Evolutionary conservation across 2,329 filamentous ascomycete species (phyloP).

Genomic region (Diaporthe sp.): DNA sequence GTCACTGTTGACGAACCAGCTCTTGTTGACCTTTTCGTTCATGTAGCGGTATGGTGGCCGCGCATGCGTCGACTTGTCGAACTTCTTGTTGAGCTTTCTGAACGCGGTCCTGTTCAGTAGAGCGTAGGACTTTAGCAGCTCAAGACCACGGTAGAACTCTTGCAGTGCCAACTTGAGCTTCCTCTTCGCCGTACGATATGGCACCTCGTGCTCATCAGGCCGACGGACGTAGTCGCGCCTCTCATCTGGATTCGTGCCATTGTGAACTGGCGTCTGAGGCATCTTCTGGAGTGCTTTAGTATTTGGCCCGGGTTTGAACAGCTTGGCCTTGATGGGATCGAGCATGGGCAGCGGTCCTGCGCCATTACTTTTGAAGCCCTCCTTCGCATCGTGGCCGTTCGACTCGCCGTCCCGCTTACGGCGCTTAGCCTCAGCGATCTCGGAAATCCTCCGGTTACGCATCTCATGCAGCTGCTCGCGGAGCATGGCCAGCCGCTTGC

Average conservation of each 20-base stretch:
- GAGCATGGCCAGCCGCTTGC: constrained; percentile 77
- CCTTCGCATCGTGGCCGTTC: constrained; percentile 43
- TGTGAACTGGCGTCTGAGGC: constrained; percentile 63
- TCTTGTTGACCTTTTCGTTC: constrained; percentile 89
- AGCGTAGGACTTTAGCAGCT: constrained; percentile 92
- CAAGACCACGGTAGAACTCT: constrained; percentile 92
- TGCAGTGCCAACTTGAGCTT: constrained; percentile 93
- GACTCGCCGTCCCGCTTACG: constrained; percentile 50
- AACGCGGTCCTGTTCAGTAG: constrained; percentile 93
- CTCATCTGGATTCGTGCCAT: constrained; percentile 48
- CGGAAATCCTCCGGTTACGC: constrained; percentile 84
- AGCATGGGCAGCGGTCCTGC: constrained; percentile 57
- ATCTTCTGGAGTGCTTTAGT: constrained; percentile 71
- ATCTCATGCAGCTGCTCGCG: constrained; percentile 93
- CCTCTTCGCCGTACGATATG: constrained; percentile 89
- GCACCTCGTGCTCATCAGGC: constrained; percentile 71
- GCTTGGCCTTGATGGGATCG: constrained; percentile 66
- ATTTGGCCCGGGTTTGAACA: constrained; percentile 71
- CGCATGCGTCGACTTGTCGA: constrained; percentile 90
- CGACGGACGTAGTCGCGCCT: constrained; percentile 67
- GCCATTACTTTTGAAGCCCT: constrained; percentile 46
- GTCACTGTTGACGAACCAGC: constrained; percentile 93
- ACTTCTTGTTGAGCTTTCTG: constrained; percentile 98
- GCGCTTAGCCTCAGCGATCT: constrained; percentile 67
- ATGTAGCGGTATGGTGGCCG: constrained; percentile 85